These are phyloP conservation scores for Wickerhamomyces strasburgensis DNA, from an alignment of 805 yeast species.

Conservation along the genomic window DNA sequence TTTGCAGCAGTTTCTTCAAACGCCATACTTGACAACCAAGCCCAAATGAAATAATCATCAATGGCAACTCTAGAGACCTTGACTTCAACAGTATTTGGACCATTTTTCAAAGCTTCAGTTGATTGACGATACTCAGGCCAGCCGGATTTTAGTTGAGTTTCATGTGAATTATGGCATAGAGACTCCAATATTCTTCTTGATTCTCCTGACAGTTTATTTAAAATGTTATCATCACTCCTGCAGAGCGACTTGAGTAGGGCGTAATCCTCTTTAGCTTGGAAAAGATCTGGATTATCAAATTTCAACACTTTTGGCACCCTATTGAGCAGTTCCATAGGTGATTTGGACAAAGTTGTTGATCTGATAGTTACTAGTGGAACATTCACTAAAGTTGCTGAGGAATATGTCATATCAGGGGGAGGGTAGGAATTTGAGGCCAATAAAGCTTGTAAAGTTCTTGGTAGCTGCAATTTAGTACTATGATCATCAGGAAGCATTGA, in stretches of 20 bases:
- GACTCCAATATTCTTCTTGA: slow-evolving; percentile 51
- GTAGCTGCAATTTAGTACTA: slow-evolving; percentile 50
- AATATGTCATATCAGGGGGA: slow-evolving; percentile 45
- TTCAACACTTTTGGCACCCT: slow-evolving; percentile 54
- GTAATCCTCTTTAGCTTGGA: slow-evolving; percentile 73
- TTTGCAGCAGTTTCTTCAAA: slow-evolving; percentile 64
- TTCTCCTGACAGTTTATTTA: slow-evolving; percentile 66
- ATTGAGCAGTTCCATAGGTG: slow-evolving; percentile 55
- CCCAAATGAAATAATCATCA: slow-evolving; percentile 88
- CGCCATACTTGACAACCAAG: slow-evolving; percentile 78
- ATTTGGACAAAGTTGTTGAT: slow-evolving; percentile 34
- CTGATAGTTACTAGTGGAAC: slow-evolving; percentile 61
- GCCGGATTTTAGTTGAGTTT: slow-evolving; percentile 34
- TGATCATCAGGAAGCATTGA: slow-evolving; percentile 70
- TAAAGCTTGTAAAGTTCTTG: slow-evolving; percentile 60
- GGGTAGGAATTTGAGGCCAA: slow-evolving; percentile 68
- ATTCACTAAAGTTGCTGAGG: slow-evolving; percentile 36
- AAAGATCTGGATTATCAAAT: slow-evolving; percentile 65
- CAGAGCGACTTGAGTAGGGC: slow-evolving; percentile 70
- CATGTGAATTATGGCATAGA: slow-evolving; percentile 31
- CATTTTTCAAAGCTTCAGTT: slow-evolving; percentile 23
- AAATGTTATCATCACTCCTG: slow-evolving; percentile 48
- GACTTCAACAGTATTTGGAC: slow-evolving; percentile 24
- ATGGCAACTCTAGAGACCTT: slow-evolving; percentile 57
- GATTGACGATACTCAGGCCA: slow-evolving; percentile 31